These are phyloP conservation scores for Ganoderma sinense DNA, from an alignment of 1,284 basidiomycete genomes.

Conservation along the genomic window DNA sequence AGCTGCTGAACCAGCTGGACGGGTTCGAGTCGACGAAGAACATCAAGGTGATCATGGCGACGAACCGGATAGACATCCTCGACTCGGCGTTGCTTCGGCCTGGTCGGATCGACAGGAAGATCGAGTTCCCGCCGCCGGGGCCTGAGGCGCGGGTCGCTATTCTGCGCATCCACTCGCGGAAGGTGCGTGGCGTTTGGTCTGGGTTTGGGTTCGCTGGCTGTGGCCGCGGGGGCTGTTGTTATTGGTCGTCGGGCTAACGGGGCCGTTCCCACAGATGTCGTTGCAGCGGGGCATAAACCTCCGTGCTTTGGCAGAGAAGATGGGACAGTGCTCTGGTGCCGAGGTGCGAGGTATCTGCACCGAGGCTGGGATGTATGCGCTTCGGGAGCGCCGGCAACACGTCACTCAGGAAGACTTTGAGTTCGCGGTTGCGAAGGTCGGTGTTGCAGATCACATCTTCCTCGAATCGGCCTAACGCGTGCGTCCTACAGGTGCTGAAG, in stretches of 20 bases:
- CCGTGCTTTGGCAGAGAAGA: slow-evolving; percentile 95
- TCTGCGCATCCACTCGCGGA: slow-evolving; percentile 95
- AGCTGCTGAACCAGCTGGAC: slow-evolving; percentile 95
- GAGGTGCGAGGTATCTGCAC: slow-evolving; percentile 99
- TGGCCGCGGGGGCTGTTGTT: not conserved
- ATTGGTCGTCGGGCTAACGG: slow-evolving; percentile 2
- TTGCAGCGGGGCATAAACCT: slow-evolving; percentile 98
- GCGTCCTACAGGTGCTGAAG: slow-evolving; percentile 73
- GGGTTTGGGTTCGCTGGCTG: not conserved
- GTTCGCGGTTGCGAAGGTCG: slow-evolving; percentile 95
- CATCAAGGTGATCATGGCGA: slow-evolving; percentile 99
- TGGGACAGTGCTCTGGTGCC: slow-evolving; percentile 98
- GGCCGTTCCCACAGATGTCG: slow-evolving; percentile 78
- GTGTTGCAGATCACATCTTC: slow-evolving; percentile 28
- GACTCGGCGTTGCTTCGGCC: slow-evolving; percentile 95
- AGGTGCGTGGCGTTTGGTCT: slow-evolving; percentile 57
- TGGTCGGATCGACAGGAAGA: slow-evolving; percentile 98
- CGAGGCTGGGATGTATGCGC: slow-evolving; percentile 98
- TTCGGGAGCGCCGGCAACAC: slow-evolving; percentile 94
- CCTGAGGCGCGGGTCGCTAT: slow-evolving; percentile 98
- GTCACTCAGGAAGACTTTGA: slow-evolving; percentile 99
- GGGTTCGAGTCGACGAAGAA: slow-evolving; percentile 99
- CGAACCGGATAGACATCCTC: slow-evolving; percentile 98
- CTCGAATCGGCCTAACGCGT: slow-evolving; percentile 3
- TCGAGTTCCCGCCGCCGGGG: slow-evolving; percentile 98